Evolutionary conservation across 2,329 filamentous ascomycete genomes (phyloP).

Genomic region (Xylaria sp.): DNA sequence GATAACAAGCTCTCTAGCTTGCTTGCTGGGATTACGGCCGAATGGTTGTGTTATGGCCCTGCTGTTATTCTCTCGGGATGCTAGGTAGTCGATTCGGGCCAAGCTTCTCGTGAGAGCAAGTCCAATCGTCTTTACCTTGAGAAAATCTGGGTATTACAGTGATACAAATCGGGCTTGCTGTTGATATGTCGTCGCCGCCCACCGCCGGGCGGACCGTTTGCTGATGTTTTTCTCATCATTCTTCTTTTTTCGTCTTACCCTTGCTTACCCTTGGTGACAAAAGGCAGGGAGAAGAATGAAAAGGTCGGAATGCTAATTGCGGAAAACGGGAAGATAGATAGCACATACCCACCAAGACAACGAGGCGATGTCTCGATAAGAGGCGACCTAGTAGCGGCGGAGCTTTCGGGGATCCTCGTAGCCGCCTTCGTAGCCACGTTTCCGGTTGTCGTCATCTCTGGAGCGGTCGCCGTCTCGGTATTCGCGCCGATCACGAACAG

Average conservation of each 20-base stretch:
- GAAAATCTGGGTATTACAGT: slow-evolving; percentile 32
- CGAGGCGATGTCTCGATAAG: slow-evolving; percentile 54
- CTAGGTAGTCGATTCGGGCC: slow-evolving; percentile 14
- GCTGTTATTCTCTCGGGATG: slow-evolving; percentile 8
- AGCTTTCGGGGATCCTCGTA: slow-evolving; percentile 81
- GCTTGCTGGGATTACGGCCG: slow-evolving; percentile 18
- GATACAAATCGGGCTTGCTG: slow-evolving; percentile 35
- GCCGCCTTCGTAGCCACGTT: slow-evolving; percentile 80
- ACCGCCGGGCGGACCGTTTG: slow-evolving; percentile 25
- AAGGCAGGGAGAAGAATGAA: slow-evolving; percentile 48
- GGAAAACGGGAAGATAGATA: slow-evolving; percentile 49
- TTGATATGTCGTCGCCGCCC: slow-evolving; percentile 19
- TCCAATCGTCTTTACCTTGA: slow-evolving; percentile 39
- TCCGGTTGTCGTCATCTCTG: slow-evolving; percentile 68
- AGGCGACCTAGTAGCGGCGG: slow-evolving; percentile 63
- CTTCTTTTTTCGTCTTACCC: slow-evolving; percentile 48
- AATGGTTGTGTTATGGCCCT: slow-evolving; percentile 1
- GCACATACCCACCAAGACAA: slow-evolving; percentile 60
- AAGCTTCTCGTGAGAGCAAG: slow-evolving; percentile 10
- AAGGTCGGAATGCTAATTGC: slow-evolving; percentile 49
- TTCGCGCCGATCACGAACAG: slow-evolving; percentile 72
- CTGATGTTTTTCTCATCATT: slow-evolving; percentile 26
- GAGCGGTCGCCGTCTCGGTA: slow-evolving; percentile 66
- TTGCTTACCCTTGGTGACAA: slow-evolving; percentile 53
- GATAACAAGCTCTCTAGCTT: slow-evolving; percentile 26